A percentile compares a stretch with the other conserved stretches of the same genome.
Conservation (phyloP, 108 stramenopile species). For the Skeletonema potamos region DNA sequence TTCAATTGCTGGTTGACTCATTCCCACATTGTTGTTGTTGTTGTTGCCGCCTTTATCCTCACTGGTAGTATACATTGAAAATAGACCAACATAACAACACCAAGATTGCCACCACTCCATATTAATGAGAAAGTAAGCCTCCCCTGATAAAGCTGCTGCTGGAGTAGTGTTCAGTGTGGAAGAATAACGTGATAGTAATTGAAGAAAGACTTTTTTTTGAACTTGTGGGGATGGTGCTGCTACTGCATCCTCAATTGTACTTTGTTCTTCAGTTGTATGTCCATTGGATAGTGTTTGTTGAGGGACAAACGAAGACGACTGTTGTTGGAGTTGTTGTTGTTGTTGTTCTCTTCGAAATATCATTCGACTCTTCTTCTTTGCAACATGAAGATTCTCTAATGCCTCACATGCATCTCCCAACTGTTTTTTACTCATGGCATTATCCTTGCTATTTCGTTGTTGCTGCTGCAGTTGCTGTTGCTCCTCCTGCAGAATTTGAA, state of each 20-base stretch:
- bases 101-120: constrained; percentile 77
- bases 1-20: not conserved
- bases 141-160: constrained; percentile 53
- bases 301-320: not conserved
- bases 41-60: not conserved
- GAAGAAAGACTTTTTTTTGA: constrained; percentile 5
- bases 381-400: constrained; percentile 5
- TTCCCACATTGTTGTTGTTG: not conserved
- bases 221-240: not conserved
- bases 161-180: no score
- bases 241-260: not conserved
- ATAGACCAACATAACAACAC: constrained; percentile 69
- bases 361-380: not conserved
- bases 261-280: not conserved
- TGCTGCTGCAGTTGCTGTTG: no score
- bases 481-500: constrained; percentile 1
- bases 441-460: no score
- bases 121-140: constrained; percentile 73
- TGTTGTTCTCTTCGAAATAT: not conserved
- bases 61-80: constrained; percentile 17
- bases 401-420: constrained; percentile 1
- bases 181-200: constrained; percentile 11
- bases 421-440: not conserved
- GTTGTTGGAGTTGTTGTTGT: not conserved
- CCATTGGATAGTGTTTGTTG: not conserved